These are phyloP conservation scores for Stromatinia cepivora DNA, from an alignment of 2,329 filamentous ascomycete genomes.

Conservation along the genomic window DNA sequence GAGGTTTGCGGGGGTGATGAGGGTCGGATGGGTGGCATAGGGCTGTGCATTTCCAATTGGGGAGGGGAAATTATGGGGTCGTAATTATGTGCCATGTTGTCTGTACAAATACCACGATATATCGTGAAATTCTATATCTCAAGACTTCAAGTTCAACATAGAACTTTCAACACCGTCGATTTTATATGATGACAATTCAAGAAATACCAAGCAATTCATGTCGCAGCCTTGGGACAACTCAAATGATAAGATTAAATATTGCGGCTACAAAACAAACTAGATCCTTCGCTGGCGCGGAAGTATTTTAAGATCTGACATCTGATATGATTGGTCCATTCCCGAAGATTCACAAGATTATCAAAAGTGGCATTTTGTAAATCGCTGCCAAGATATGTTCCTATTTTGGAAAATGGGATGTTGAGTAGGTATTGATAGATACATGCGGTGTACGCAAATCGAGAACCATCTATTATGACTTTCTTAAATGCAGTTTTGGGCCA, in stretches of 20 bases:
- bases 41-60: not conserved
- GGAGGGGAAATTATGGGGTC: slow-evolving; percentile 1
- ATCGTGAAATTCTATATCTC: not conserved
- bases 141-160: not conserved
- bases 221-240: not conserved
- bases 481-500: not conserved
- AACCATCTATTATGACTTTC: not conserved
- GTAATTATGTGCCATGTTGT: slow-evolving; percentile 6
- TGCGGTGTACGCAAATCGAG: not conserved
- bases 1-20: not conserved
- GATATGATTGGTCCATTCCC: not conserved
- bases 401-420: not conserved
- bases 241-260: not conserved
- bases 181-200: not conserved
- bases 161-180: not conserved
- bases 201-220: not conserved
- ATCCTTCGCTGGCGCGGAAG: not conserved
- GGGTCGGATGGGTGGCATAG: not conserved
- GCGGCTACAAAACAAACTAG: not conserved
- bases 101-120: not conserved
- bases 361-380: not conserved
- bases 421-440: not conserved
- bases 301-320: slow-evolving; percentile 1
- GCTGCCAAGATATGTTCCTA: not conserved
- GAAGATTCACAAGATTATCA: not conserved